Evolutionary conservation across 1,139 yeast genomes (phyloP), one percentile per base, ranked within the genome.

Genomic region (Candida frijolesensis): DNA sequence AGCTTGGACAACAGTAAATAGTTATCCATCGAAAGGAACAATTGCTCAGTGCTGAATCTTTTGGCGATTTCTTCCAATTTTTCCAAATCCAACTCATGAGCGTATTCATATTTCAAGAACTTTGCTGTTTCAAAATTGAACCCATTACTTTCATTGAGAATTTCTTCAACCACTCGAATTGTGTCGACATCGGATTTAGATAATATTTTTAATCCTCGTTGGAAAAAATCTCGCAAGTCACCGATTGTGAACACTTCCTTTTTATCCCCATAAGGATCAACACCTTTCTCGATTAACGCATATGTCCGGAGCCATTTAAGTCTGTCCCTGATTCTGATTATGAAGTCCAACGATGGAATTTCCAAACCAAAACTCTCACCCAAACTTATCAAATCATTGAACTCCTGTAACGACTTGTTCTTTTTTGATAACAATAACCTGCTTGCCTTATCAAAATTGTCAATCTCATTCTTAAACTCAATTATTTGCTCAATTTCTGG

Each of bases 351-450:
- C 1, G 86, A 78, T 1, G 83, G 79, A 18, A 87, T 64, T 9
- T 72, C 74, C 34, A 87, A 65, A 3, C 88, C 88, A 60, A 85
- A 79, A 12, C 84, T 76, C 53, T 75, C 76, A 1, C 92, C 92
- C 33, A 82, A 64, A 45, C 67, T 74, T 27, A 78, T 76, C 54
- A 80, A 64, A 45, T 78, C 80, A 44, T 76, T 71, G 48, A 78
- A 70, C 44, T 81, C 84, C 42, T 65, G 64, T 4, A 67, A 45
- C 0, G 72, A 56, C 39, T 65, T 67, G 38, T 57, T 58, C 14
- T 59, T 60, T 50, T 62, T 72, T 0, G 68, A 57, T 11, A 76
- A 57, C 22, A 78, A 66, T 4, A 64, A 57, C 15, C 79, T 62
- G 29, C 83, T 82, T 11, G 80, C 77, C 42, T 72, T 65, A 54